Conservation (phyloP, 2,329 filamentous ascomycete genomes). For the Talaromyces sp. region DNA sequence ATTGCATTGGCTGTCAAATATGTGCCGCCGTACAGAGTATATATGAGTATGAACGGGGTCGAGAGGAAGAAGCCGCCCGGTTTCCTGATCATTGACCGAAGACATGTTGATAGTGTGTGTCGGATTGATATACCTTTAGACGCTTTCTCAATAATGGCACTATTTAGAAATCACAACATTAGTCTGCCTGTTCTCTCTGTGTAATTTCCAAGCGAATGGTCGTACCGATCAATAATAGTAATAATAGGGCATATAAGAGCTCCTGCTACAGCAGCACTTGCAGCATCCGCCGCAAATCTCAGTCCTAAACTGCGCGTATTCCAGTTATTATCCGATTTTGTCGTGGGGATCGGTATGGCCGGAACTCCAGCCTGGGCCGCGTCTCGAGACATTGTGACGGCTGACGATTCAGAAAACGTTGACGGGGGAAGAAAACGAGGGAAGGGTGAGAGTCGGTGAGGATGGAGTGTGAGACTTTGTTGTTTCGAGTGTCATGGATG, state of each 20-base stretch:
- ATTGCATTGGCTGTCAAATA: slow-evolving; percentile 84
- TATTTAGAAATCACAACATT: slow-evolving; percentile 18
- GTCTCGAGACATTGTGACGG: slow-evolving; percentile 26
- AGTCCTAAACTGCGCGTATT: slow-evolving; percentile 68
- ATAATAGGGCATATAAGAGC: slow-evolving; percentile 76
- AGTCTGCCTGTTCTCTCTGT: not conserved
- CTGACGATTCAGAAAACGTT: not conserved
- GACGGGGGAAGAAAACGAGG: not conserved
- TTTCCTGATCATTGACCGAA: slow-evolving; percentile 36
- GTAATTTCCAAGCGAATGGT: not conserved
- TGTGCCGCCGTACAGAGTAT: slow-evolving; percentile 73
- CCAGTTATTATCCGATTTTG: slow-evolving; percentile 45
- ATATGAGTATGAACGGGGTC: slow-evolving; percentile 47
- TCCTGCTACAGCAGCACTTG: slow-evolving; percentile 66
- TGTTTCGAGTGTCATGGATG: not conserved
- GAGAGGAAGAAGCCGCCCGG: slow-evolving; percentile 42
- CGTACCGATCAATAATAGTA: slow-evolving; percentile 78
- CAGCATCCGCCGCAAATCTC: slow-evolving; percentile 62
- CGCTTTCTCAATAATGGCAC: slow-evolving; percentile 48
- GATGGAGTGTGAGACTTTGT: not conserved
- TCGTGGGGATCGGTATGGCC: slow-evolving; percentile 8
- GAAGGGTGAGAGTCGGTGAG: not conserved
- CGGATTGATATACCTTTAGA: slow-evolving; percentile 41
- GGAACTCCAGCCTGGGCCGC: slow-evolving; percentile 23
- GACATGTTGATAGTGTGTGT: slow-evolving; percentile 36